phyloP scores from a whole-genome alignment of 495 filamentous ascomycete genomes.

The Penicillium turbatum region DNA sequence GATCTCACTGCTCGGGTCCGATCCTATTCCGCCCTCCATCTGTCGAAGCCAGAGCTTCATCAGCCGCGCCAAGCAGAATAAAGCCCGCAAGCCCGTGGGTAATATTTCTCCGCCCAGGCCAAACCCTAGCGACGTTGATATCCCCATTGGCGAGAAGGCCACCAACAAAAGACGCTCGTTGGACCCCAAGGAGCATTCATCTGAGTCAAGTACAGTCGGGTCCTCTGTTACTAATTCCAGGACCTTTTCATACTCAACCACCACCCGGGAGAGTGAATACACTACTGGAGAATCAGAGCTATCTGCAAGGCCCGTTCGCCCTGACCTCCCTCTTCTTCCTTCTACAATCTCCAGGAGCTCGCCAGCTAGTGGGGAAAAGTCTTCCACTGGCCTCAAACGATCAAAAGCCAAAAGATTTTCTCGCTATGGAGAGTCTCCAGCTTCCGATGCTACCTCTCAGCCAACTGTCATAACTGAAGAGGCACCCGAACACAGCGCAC shows the following conservation, averaged over 20 bases:
- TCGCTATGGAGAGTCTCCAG: slow-evolving; percentile 39
- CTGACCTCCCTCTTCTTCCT: slow-evolving; percentile 26
- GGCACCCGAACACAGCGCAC: background rate
- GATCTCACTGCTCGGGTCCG: slow-evolving; percentile 74
- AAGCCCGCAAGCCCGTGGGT: slow-evolving; percentile 28
- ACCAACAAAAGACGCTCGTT: slow-evolving; percentile 30
- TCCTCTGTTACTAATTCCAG: slow-evolving; percentile 31
- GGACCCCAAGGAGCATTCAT: slow-evolving; percentile 32
- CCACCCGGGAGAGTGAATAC: slow-evolving; percentile 40
- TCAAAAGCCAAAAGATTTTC: slow-evolving; percentile 52
- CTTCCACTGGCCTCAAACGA: slow-evolving; percentile 45
- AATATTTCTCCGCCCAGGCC: slow-evolving; percentile 37
- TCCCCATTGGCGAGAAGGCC: slow-evolving; percentile 72
- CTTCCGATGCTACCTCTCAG: slow-evolving; percentile 25
- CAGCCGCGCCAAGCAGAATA: slow-evolving; percentile 40
- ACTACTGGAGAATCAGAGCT: slow-evolving; percentile 24
- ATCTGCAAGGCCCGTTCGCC: slow-evolving; percentile 18
- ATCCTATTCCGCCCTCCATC: slow-evolving; percentile 68
- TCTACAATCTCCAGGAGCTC: slow-evolving; percentile 16
- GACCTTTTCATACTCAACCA: slow-evolving; percentile 32
- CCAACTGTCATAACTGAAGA: slow-evolving; percentile 14
- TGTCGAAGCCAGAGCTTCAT: slow-evolving; percentile 50
- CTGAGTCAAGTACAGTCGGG: slow-evolving; percentile 37
- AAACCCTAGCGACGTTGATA: slow-evolving; percentile 54
- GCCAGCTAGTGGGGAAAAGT: slow-evolving; percentile 22